Evolutionary conservation across 371 early-diverging fungal genomes (phyloP).

Genomic region (Mucor plumbeus): DNA sequence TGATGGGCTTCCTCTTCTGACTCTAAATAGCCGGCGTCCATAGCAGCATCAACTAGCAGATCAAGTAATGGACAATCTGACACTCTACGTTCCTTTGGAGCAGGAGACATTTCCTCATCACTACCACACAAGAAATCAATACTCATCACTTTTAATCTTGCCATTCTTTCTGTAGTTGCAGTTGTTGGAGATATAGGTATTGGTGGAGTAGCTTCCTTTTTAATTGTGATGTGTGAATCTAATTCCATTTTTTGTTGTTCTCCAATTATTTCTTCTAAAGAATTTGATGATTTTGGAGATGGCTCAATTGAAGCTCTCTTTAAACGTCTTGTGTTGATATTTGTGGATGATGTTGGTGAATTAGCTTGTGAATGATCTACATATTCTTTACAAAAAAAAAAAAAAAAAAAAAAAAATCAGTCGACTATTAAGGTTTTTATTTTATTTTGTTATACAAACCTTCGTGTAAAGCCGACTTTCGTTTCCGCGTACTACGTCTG

Average conservation of each 20-base stretch:
- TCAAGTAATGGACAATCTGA: constrained; percentile 37
- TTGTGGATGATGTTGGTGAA: not conserved
- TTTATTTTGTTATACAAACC: constrained; percentile 24
- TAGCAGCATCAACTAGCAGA: constrained; percentile 43
- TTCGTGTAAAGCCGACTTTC: constrained; percentile 41
- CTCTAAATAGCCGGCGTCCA: constrained; percentile 39
- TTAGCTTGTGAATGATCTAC: constrained; percentile 11
- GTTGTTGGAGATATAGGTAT: constrained; percentile 6
- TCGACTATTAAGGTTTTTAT: not conserved
- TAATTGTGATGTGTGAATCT: constrained; percentile 3
- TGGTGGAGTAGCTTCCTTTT: constrained; percentile 9
- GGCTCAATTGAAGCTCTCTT: constrained; percentile 24
- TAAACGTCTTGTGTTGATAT: not conserved
- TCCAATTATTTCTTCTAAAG: constrained; percentile 28
- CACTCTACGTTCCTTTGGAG: constrained; percentile 2
- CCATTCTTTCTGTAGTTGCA: constrained; percentile 15
- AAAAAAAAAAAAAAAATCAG: not conserved
- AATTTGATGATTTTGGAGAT: constrained; percentile 5
- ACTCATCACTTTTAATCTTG: constrained; percentile 41
- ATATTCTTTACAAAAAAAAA: not conserved
- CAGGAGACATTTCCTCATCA: constrained; percentile 14
- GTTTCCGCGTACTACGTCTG: constrained; percentile 42
- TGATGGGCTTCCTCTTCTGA: constrained; percentile 9
- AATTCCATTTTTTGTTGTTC: constrained; percentile 14
- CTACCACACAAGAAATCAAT: constrained; percentile 48